Evolutionary conservation across 768 basidiomycete genomes (phyloP), one percentile per base, ranked within the genome.

Genomic region (Pluteus cervinus): DNA sequence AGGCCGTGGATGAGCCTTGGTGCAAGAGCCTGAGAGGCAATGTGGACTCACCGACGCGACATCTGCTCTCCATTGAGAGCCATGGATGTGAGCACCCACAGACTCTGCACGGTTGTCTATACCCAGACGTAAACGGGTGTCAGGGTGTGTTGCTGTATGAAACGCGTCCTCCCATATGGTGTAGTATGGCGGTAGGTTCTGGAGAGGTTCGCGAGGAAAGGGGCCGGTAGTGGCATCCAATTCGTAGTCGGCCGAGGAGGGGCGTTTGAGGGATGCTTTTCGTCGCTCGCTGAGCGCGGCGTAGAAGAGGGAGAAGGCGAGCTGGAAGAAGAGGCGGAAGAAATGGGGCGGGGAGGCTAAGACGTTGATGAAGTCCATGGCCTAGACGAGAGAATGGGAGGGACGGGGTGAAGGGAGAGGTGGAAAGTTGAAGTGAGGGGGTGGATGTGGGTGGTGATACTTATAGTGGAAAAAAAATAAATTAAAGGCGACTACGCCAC

Each of bases 141-240:
- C 15, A 66, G 67, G 10, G 51, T 59, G 20, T n/a, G n/a, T n/a
- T n/a, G n/a, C n/a, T n/a, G n/a, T n/a, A n/a, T n/a, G n/a, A n/a
- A 83, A 69, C 21, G 75, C 81, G 23, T 61, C 45, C 59, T 93
- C 90, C 91, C 89, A 98, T 4, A 75, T 53, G 9, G 56, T 57
- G 51, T 72, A 93, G 21, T 60, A 56, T 7, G 52, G 54, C 4
- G 69, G 65, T 17, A 94, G 65, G 18, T 60, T 69, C 2, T 74
- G 69, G 5, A 86, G 69, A 1, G 79, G 79, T 24, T 63, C 57
- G 3, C 72, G 58, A 1, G 93, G 94, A 48, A 97, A 75, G 65
- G 97, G 98, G 0, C 94, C 94, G 0, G 86, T 82, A 10, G 71
- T 58, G 7, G 72, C 53, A 46, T 78, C 63, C 43, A 82, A 57